Percentiles rank a stretch among this genome's conserved stretches.
phyloP scores from a whole-genome alignment of 2,329 filamentous ascomycete species.

The Arachnomyces sp. region DNA sequence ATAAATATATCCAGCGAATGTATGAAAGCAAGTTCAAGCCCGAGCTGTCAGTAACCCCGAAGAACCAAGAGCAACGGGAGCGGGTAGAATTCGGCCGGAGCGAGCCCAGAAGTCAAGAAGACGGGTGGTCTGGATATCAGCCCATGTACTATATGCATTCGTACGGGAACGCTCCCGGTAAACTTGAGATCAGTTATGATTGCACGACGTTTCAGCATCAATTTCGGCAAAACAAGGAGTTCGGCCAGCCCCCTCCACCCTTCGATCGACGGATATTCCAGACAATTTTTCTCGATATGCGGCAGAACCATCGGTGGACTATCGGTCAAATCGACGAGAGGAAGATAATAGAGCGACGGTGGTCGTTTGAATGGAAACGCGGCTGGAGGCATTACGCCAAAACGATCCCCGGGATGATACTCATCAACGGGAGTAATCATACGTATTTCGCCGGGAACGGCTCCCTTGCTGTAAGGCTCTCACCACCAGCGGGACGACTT shows the following conservation, averaged over 20 bases:
- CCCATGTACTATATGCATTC: constrained; percentile 56
- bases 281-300: constrained; percentile 53
- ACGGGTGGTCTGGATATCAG: constrained; percentile 39
- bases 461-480: constrained; percentile 55
- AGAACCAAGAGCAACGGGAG: constrained; percentile 36
- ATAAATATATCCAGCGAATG: constrained; percentile 49
- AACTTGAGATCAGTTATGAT: constrained; percentile 60
- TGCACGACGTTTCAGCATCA: constrained; percentile 69
- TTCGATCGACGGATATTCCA: constrained; percentile 61
- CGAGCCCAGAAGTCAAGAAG: constrained; percentile 21
- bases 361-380: constrained; percentile 57
- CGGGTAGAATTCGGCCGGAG: constrained; percentile 42
- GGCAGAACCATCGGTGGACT: constrained; percentile 49
- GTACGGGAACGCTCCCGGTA: constrained; percentile 44
- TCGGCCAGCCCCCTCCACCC: constrained; percentile 23
- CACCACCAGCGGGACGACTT: neutral
- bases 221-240: constrained; percentile 42
- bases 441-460: constrained; percentile 59
- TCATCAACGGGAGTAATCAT: constrained; percentile 56
- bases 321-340: constrained; percentile 47
- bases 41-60: constrained; percentile 41
- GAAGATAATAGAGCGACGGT: constrained; percentile 51
- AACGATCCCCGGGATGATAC: constrained; percentile 63
- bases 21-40: constrained; percentile 48
- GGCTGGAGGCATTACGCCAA: constrained; percentile 53